Conservation (phyloP, 148 eudicot genomes). For the Camellia japonica region DNA sequence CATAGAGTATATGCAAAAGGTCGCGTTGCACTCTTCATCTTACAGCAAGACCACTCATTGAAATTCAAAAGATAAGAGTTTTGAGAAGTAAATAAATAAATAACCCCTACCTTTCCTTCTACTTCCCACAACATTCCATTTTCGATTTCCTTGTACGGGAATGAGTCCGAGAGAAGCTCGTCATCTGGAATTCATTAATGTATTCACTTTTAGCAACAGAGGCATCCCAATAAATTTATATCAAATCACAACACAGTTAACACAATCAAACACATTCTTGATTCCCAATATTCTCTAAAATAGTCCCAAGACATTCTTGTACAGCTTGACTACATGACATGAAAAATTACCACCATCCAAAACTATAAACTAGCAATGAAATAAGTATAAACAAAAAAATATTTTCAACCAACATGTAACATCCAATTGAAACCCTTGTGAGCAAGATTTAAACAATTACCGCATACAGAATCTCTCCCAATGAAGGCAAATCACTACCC, state of each 20-base stretch:
- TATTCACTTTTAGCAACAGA: not conserved
- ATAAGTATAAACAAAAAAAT: too few species aligned
- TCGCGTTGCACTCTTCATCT: too few species aligned
- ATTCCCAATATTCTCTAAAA: not conserved
- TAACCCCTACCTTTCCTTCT: slow-evolving; percentile 20
- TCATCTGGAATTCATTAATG: slow-evolving; percentile 16
- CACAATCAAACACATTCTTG: not conserved
- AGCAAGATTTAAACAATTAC: too few species aligned
- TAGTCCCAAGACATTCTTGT: not conserved
- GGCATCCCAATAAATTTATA: not conserved
- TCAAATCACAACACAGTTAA: not conserved
- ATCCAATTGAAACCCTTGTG: too few species aligned
- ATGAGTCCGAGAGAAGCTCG: slow-evolving; percentile 29
- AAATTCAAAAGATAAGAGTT: too few species aligned
- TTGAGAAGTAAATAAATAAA: not conserved
- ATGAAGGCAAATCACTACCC: not conserved
- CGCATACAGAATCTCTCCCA: not conserved
- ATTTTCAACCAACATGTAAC: too few species aligned
- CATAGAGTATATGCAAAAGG: not conserved
- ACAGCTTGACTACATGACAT: too few species aligned
- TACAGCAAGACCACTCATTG: too few species aligned
- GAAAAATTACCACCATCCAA: too few species aligned
- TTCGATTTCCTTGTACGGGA: slow-evolving; percentile 20
- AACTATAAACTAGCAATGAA: too few species aligned
- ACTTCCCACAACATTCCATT: slow-evolving; percentile 27